Conservation (phyloP, 1,139 yeast species). For the Debaryomyces udenii region DNA sequence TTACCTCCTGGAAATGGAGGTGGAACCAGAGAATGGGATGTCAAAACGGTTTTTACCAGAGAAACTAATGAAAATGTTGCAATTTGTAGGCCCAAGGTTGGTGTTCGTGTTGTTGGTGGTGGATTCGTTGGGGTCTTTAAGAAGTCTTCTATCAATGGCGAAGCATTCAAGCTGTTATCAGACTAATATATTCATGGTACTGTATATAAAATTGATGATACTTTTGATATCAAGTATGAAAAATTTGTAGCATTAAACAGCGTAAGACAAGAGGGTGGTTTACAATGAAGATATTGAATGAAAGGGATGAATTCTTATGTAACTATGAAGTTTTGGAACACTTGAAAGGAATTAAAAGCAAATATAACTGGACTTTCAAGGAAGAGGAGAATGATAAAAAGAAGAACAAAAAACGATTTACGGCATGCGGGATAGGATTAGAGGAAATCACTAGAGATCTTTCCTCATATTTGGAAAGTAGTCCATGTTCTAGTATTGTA, state of each 20-base stretch:
- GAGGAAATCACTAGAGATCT: slow-evolving; percentile 74
- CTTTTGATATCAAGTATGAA: slow-evolving; percentile 4
- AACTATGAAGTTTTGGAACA: slow-evolving; percentile 73
- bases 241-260: slow-evolving; percentile 2
- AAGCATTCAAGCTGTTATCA: neutral
- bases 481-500: slow-evolving; percentile 46
- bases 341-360: slow-evolving; percentile 52
- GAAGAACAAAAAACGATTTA: slow-evolving; percentile 43
- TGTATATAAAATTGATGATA: slow-evolving; percentile 6
- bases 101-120: slow-evolving; percentile 3
- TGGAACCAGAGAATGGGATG: slow-evolving; percentile 8
- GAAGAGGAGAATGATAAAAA: slow-evolving; percentile 37
- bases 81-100: slow-evolving; percentile 7
- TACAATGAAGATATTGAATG: slow-evolving; percentile 43
- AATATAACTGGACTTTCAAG: slow-evolving; percentile 50
- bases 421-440: slow-evolving; percentile 50
- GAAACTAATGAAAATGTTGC: slow-evolving; percentile 4
- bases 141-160: slow-evolving; percentile 6
- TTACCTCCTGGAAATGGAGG: slow-evolving; percentile 8
- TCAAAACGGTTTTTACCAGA: slow-evolving; percentile 5
- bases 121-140: slow-evolving; percentile 5
- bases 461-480: slow-evolving; percentile 49
- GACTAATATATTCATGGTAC: neutral
- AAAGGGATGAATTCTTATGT: slow-evolving; percentile 66
- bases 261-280: neutral